Base-by-base conservation (phyloP, 2,329 filamentous ascomycete genomes). In the Coniochaeta sp. region DNA sequence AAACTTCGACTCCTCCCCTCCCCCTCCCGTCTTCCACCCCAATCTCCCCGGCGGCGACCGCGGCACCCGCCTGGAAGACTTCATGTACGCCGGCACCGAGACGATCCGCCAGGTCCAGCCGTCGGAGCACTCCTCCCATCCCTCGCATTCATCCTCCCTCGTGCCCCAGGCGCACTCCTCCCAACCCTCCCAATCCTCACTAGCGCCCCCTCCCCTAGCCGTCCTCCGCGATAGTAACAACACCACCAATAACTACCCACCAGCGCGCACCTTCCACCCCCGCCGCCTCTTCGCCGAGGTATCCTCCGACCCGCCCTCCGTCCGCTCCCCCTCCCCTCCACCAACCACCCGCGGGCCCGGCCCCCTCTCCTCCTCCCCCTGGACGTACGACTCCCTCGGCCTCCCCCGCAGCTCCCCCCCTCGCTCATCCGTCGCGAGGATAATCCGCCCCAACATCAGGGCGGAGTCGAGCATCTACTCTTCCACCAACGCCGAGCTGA, bases 51-150 rank as follows among this genome's bases (percentile, higher is more conserved):
- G n/a, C n/a, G n/a, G n/a, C n/a, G 45, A 48, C 45, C 45, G 45
- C 22, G 28, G 26, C n/a, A 48, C 45, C 28, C 5, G 10, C 16
- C 45, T 48, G 20, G 45, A 48, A 48, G 45, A 48, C 45, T 48
- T 48, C 45, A 48, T 48, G 26, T 18, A 48, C 24, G 45, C 24
- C 5, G 24, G 18, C n/a, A n/a, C n/a, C n/a, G n/a, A n/a, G 5
- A 42, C 38, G 18, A 42, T 48, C 45, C 45, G 26, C 45, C 45
- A 26, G n/a, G 26, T 48, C n/a, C n/a, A n/a, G n/a, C 45, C 45
- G 3, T 28, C 45, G 24, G 28, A 48, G 45, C 4, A 13, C 45
- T 28, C 45, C 26, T 48, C 45, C 28, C 4, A 16, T 3, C n/a
- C 38, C 4, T 26, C 45, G 2, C 3, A 6, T 14, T 38, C 33